Base-by-base conservation (phyloP, 1,284 basidiomycete genomes). In the Rhizoctonia solani region DNA sequence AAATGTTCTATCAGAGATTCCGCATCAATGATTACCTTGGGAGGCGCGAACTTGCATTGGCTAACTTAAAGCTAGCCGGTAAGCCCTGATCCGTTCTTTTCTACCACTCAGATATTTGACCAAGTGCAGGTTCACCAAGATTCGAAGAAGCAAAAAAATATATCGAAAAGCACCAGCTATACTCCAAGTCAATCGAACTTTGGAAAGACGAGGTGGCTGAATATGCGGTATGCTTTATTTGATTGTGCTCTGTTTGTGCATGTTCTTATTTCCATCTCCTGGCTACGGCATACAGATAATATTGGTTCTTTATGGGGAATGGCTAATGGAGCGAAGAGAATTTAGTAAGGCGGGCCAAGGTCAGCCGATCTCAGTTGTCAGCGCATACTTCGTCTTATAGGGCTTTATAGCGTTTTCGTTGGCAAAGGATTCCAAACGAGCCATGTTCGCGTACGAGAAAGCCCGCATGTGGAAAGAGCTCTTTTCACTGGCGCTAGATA, bases 11-110 rank as follows among this genome's bases (percentile, higher is more conserved):
- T 73, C 95, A 98, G 73, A 81, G 87, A 41, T 98, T 93, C 80
- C 85, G 85, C 70, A 98, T 99, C 70, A 95, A 99, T 75, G 95
- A 98, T 74, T 87, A 98, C 76, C 83, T 99, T n/a, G 37, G 21
- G 23, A 52, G 34, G 87, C 86, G 72, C 85, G 93, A 39, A 78
- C 91, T 72, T 79, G 97, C 96, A 1, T 77, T 99, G 53, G 77
- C 76, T 34, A 89, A 94, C 77, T 81, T 99, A 13, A 81, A 84
- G 63, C 79, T 85, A 11, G 90, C 92, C 39, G 94, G 93, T 86
- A 58, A 67, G 78, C 72, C 46, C 0, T 19, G 29, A 1, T 53
- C 16, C 11, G 16, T 49, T 19, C 41, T 61, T 53, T 41, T 41
- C 37, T 27, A n/a, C 16, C 32, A 55, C 41, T n/a, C 44, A 21